phyloP scores from a whole-genome alignment of 106 monocot genomes.

The Chionographis japonica region DNA sequence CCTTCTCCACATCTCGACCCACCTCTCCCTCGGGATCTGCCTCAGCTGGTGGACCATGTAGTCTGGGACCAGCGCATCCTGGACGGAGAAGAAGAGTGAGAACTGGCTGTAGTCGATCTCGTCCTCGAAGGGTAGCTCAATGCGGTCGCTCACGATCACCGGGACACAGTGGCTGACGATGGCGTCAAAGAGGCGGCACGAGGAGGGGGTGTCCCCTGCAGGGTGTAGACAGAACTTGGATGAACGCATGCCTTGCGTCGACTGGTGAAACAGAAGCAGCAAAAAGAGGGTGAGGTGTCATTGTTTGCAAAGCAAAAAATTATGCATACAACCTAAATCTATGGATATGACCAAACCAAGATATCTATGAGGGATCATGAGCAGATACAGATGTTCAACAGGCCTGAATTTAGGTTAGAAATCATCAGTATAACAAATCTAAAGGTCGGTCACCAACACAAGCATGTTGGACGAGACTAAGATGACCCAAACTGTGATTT shows the following conservation, averaged over 20 bases:
- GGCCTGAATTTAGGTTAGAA: no score
- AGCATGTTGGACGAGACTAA: no score
- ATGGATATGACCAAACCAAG: no score
- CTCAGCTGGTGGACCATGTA: slow-evolving; percentile 51
- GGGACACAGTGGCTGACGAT: slow-evolving; percentile 94
- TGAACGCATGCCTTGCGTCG: slow-evolving; percentile 70
- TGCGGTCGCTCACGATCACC: slow-evolving; percentile 74
- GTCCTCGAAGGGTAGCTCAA: slow-evolving; percentile 93
- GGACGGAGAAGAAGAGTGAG: slow-evolving; percentile 71
- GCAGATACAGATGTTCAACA: no score
- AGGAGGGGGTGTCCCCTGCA: slow-evolving; percentile 95
- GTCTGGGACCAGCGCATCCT: slow-evolving; percentile 59
- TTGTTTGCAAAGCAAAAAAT: background rate
- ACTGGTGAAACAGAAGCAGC: slow-evolving; percentile 33
- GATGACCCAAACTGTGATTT: no score
- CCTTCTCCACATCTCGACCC: slow-evolving; percentile 73
- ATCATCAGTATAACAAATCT: no score
- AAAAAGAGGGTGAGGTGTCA: background rate
- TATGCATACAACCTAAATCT: no score
- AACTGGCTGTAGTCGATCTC: slow-evolving; percentile 81
- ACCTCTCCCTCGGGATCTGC: slow-evolving; percentile 50
- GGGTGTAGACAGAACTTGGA: slow-evolving; percentile 96
- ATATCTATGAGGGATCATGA: no score
- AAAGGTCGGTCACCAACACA: no score
- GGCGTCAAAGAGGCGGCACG: slow-evolving; percentile 94